Base-by-base conservation (phyloP, 2,329 filamentous ascomycete species). In the Paecilomyces sp. region DNA sequence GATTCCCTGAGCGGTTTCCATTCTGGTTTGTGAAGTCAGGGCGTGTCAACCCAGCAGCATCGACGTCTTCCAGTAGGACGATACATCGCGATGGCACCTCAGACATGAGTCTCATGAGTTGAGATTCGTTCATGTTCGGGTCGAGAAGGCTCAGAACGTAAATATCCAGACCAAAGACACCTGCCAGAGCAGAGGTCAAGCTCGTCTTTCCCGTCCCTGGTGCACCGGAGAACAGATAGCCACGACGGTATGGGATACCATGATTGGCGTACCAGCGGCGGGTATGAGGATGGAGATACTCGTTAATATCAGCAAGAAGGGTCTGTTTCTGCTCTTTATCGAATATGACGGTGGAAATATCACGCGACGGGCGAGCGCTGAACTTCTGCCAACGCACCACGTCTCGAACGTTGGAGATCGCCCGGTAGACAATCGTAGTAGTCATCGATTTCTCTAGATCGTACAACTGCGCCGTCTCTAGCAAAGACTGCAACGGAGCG, bases 201-300 rank as follows among this genome's bases (percentile, higher is more conserved):
- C 83, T 87, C 0, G 86, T 89, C 73, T 91, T 91, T n/a, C 88
- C 88, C 0, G 88, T 90, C 0, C 88, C 88, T 0, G 88, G 88
- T 0, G 89, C 88, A 0, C 90, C 90, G 63, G 91, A 82, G 64
- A 93, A 90, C 0, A 93, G 79, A 66, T 92, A 93, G 0, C 90
- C 90, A 28, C 90, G 77, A 0, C 90, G 82, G 54, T 92, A 86
- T 0, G 90, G 90, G 18, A 93, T 90, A 0, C 90, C 90, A 1
- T 88, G 80, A 55, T 85, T 85, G 0, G 88, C 85, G 67, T 93
- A 93, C 88, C 89, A 93, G 9, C 81, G 80, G 8, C 89, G 81
- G 2, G 64, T 69, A 13, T 80, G 77, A 0, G 89, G 88, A 58
- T 91, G 85, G 0, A 94, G 79, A 63, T 91, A 93, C 66, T 92